A percentile compares a stretch with the other conserved stretches of the same genome.
phyloP scores from a whole-genome alignment of 106 monocot species.

The Dactylorhiza incarnata region DNA sequence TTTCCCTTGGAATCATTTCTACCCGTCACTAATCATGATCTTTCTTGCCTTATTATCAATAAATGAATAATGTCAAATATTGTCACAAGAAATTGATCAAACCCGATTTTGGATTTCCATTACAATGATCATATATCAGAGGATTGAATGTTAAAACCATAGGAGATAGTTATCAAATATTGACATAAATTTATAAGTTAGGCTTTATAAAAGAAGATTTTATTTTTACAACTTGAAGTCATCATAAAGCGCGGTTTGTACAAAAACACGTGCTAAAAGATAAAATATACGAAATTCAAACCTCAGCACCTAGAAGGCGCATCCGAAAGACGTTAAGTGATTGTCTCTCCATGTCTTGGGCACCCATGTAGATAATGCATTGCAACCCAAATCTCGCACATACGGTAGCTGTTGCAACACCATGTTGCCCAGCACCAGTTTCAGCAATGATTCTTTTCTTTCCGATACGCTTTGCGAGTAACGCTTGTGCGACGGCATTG shows the following conservation, averaged over 20 bases:
- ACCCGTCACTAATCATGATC: no score
- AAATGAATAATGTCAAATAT: background rate
- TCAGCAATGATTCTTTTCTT: slow-evolving; percentile 72
- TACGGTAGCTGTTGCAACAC: slow-evolving; percentile 71
- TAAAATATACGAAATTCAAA: slow-evolving; percentile 6
- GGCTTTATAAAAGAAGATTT: background rate
- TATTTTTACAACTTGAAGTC: background rate
- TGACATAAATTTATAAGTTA: background rate
- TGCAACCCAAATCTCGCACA: slow-evolving; percentile 65
- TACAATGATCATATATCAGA: background rate
- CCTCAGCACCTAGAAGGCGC: slow-evolving; percentile 70
- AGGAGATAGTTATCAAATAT: background rate
- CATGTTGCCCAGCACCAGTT: slow-evolving; percentile 83
- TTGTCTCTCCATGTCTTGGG: slow-evolving; percentile 72
- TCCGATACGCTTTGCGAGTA: slow-evolving; percentile 46
- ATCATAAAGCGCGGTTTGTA: background rate
- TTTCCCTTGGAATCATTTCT: no score
- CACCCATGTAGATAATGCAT: slow-evolving; percentile 74
- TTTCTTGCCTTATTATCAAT: no score
- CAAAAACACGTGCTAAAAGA: background rate
- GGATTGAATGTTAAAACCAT: background rate
- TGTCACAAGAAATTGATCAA: background rate
- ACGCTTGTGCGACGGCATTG: slow-evolving; percentile 56
- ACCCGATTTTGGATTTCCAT: background rate
- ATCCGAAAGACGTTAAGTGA: slow-evolving; percentile 66